A percentile compares a stretch with the other conserved stretches of the same genome.
These are phyloP conservation scores for Auriscalpium vulgare DNA, from an alignment of 768 basidiomycete genomes.

Conservation along the genomic window DNA sequence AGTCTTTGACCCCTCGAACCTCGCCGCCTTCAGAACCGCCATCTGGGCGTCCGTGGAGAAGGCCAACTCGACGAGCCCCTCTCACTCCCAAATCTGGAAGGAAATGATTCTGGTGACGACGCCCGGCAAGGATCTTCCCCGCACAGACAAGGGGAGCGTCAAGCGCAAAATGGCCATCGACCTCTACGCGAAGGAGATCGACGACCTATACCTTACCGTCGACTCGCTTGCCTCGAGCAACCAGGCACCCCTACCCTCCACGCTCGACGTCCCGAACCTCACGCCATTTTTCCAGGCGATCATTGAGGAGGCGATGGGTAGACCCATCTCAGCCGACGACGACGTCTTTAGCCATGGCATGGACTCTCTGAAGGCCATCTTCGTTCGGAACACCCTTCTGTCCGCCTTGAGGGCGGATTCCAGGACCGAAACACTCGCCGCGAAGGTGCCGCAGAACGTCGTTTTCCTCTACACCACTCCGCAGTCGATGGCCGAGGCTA, in stretches of 20 bases:
- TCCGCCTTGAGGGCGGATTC: not conserved
- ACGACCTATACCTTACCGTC: conserved; percentile 9
- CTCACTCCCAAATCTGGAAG: conserved; percentile 18
- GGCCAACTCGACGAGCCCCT: conserved; percentile 14
- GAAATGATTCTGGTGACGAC: conserved; percentile 20
- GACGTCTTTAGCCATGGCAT: conserved; percentile 3
- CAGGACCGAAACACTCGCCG: not conserved
- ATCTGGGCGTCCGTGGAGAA: conserved; percentile 15
- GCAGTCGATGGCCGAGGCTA: conserved; percentile 1
- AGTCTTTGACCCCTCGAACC: not conserved
- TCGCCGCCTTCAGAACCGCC: not conserved
- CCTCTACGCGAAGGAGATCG: conserved; percentile 10
- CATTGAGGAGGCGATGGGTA: conserved; percentile 5
- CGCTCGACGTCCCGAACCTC: not conserved
- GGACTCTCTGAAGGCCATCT: conserved; percentile 6
- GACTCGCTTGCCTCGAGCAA: conserved; percentile 1
- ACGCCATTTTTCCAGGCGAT: conserved; percentile 4
- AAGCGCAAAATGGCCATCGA: conserved; percentile 9
- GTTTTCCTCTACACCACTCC: conserved; percentile 2
- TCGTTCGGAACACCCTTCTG: conserved; percentile 3
- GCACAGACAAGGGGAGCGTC: conserved; percentile 15
- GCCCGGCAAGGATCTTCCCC: conserved; percentile 12
- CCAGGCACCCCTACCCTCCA: not conserved
- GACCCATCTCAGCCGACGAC: not conserved
- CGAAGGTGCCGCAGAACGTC: conserved; percentile 5